These are phyloP conservation scores for Oleoguttula mirabilis DNA, from an alignment of 495 filamentous ascomycete genomes.

Conservation along the genomic window DNA sequence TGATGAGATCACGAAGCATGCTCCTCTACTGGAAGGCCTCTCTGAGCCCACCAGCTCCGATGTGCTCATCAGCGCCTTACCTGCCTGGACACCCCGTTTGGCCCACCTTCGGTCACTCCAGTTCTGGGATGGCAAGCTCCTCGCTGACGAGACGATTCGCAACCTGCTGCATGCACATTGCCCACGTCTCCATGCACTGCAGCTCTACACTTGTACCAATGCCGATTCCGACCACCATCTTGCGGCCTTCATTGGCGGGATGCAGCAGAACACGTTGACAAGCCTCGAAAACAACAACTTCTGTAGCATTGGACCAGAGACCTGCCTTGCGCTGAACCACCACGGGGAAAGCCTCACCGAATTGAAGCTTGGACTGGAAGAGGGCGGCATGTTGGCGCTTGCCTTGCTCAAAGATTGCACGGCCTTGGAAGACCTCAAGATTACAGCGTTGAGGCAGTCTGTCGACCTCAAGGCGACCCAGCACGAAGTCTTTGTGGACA, in stretches of 20 bases:
- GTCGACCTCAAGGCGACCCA: constrained; percentile 34
- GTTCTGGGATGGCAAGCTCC: constrained; percentile 45
- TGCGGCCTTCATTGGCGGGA: constrained; percentile 43
- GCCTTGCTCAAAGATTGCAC: constrained; percentile 40
- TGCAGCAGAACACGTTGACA: constrained; percentile 46
- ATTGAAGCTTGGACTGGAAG: constrained; percentile 42
- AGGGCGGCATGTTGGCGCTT: constrained; percentile 37
- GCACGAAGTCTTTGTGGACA: constrained; percentile 39
- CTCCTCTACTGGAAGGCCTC: constrained; percentile 38
- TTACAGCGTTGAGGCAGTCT: constrained; percentile 32
- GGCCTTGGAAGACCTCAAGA: constrained; percentile 38
- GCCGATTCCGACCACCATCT: constrained; percentile 41
- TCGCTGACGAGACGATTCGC: constrained; percentile 39
- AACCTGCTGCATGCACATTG: constrained; percentile 46
- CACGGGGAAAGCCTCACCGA: constrained; percentile 46
- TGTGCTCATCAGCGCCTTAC: constrained; percentile 33
- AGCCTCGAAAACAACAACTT: constrained; percentile 46
- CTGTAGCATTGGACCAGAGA: constrained; percentile 40
- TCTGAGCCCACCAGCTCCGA: constrained; percentile 22
- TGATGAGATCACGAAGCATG: constrained; percentile 33
- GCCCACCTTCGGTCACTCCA: constrained; percentile 38
- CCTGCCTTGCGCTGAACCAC: constrained; percentile 44
- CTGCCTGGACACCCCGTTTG: constrained; percentile 36
- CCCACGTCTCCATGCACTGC: constrained; percentile 47
- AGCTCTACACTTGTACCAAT: constrained; percentile 42